These are phyloP conservation scores for Fusarium sp. DNA, from an alignment of 2,329 filamentous ascomycete species.

Conservation along the genomic window DNA sequence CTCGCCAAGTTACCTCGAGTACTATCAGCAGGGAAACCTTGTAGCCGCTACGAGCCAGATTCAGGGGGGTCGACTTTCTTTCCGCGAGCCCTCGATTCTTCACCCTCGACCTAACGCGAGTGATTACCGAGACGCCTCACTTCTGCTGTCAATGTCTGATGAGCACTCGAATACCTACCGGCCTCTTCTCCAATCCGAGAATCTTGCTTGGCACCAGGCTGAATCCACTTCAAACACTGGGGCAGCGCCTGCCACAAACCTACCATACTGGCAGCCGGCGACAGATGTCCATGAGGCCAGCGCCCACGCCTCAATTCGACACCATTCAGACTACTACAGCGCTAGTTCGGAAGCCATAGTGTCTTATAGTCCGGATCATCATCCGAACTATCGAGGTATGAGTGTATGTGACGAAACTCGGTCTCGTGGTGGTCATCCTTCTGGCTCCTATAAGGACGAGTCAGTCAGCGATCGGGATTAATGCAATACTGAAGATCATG, in stretches of 20 bases:
- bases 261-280: slow-evolving; percentile 25
- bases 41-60: background rate
- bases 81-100: slow-evolving; percentile 5
- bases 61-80: slow-evolving; percentile 14
- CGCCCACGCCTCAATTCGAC: slow-evolving; percentile 3
- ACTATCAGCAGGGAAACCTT: background rate
- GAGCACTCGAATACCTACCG: slow-evolving; percentile 2
- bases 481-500: background rate
- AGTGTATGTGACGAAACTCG: background rate
- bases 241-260: slow-evolving; percentile 27
- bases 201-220: slow-evolving; percentile 28
- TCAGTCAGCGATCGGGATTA: background rate
- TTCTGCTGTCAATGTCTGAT: background rate
- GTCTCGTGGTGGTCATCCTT: slow-evolving; percentile 2
- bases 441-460: slow-evolving; percentile 11
- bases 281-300: slow-evolving; percentile 4
- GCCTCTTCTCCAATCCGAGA: slow-evolving; percentile 19
- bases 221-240: slow-evolving; percentile 26
- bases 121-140: slow-evolving; percentile 1
- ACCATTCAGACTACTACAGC: slow-evolving; percentile 9
- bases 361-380: background rate
- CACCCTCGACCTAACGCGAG: slow-evolving; percentile 5
- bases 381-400: slow-evolving; percentile 10
- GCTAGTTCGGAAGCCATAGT: background rate
- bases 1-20: background rate